These are phyloP conservation scores for Ophiocordyceps polyrhachis-furcata DNA, from an alignment of 2,329 filamentous ascomycete species.

Conservation along the genomic window DNA sequence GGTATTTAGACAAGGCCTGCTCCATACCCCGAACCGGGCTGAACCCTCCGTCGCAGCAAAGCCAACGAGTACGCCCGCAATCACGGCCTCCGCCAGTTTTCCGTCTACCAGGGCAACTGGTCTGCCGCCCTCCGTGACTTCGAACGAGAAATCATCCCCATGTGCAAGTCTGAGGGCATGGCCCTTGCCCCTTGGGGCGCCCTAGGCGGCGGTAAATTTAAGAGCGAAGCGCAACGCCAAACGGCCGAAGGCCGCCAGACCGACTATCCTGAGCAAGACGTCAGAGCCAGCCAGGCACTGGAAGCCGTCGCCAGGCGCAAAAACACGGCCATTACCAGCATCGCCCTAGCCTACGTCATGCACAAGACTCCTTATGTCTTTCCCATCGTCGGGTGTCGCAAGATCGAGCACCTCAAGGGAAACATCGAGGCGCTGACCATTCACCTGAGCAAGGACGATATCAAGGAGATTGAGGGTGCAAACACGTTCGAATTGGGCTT, in stretches of 20 bases:
- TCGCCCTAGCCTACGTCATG: constrained; percentile 56
- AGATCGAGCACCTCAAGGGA: constrained; percentile 46
- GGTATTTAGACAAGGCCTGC: constrained; percentile 7
- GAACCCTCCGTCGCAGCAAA: constrained; percentile 20
- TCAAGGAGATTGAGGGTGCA: constrained; percentile 45
- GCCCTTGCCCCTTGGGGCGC: constrained; percentile 41
- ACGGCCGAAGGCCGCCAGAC: constrained; percentile 17
- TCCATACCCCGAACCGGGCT: constrained; percentile 1
- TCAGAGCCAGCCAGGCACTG: constrained; percentile 24
- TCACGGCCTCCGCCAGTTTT: constrained; percentile 52
- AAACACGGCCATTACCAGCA: constrained; percentile 23
- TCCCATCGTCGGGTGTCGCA: constrained; percentile 53
- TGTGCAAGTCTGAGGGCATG: constrained; percentile 25
- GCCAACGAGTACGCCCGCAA: constrained; percentile 51
- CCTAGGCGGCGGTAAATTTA: constrained; percentile 29
- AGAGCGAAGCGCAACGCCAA: constrained; percentile 17
- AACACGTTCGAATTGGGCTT: constrained; percentile 47
- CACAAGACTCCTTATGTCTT: constrained; percentile 55
- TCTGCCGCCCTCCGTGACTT: constrained; percentile 20
- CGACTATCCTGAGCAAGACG: constrained; percentile 31
- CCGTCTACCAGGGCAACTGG: constrained; percentile 25
- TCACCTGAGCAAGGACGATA: constrained; percentile 38
- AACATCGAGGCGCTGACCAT: constrained; percentile 52
- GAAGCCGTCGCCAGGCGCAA: constrained; percentile 30
- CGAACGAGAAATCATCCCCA: constrained; percentile 24